phyloP scores from a whole-genome alignment of 2,329 filamentous ascomycete species.

The Aquanectria penicillioides region DNA sequence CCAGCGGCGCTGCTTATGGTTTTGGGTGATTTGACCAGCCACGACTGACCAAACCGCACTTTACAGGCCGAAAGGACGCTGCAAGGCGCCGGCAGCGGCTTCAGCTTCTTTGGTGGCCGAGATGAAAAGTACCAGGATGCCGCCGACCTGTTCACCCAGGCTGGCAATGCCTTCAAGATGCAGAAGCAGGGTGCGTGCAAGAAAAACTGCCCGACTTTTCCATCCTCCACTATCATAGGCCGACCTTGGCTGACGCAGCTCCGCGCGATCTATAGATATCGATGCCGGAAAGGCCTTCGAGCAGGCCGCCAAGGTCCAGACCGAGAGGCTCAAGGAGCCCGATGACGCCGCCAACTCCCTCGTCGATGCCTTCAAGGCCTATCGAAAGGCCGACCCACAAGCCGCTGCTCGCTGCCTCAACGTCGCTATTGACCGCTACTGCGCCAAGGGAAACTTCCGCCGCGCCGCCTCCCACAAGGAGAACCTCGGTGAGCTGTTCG shows the following conservation, averaged over 20 bases:
- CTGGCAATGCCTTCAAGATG: constrained; percentile 91
- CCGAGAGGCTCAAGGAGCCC: constrained; percentile 84
- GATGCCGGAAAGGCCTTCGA: constrained; percentile 91
- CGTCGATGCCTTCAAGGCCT: constrained; percentile 94
- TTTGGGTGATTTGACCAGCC: neutral
- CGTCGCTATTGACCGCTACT: constrained; percentile 85
- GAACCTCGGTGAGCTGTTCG: constrained; percentile 85
- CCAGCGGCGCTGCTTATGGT: neutral
- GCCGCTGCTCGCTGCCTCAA: constrained; percentile 85
- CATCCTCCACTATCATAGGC: neutral
- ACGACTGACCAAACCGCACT: neutral
- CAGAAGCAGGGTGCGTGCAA: constrained; percentile 77
- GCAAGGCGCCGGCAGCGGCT: constrained; percentile 78
- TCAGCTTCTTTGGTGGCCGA: constrained; percentile 87
- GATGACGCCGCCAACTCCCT: constrained; percentile 92
- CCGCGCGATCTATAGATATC: constrained; percentile 63
- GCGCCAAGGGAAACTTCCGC: constrained; percentile 88
- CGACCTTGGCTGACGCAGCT: neutral
- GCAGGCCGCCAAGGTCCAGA: constrained; percentile 83
- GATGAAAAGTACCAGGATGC: constrained; percentile 92
- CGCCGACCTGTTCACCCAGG: constrained; percentile 86
- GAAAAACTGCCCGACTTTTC: neutral
- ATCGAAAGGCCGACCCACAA: constrained; percentile 84
- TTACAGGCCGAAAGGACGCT: constrained; percentile 86
- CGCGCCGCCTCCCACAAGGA: constrained; percentile 92